Evolutionary conservation across 805 yeast species (phyloP), one percentile per base, ranked within the genome.

Genomic region (Lipomyces starkeyi): DNA sequence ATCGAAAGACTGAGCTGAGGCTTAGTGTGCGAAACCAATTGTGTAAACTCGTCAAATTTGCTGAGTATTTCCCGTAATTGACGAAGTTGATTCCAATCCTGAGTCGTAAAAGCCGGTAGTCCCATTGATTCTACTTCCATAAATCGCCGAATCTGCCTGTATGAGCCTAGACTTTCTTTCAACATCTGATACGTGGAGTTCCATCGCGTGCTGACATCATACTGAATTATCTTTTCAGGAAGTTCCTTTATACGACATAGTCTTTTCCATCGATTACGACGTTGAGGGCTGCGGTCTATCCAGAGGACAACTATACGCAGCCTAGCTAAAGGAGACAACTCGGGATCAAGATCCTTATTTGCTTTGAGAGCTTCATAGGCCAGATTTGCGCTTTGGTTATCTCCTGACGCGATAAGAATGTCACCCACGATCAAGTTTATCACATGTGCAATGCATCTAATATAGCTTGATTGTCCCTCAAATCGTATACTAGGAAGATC

Each of bases 81-180:
- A n/a, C 43, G 40, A 56, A 56, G 43, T 32, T 56, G 43, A 9
- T 17, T 9, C 59, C 35, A 56, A 11, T 29, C 59, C 59, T 64
- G 85, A 78, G 27, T 78, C 77, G 82, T 86, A 81, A 43, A 85
- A 77, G 13, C 84, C 84, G 8, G 78, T 37, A 74, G 90, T 93
- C 2, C 79, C 70, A 37, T 14, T 40, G 8, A 3, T 17, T 40
- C 49, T 5, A 40, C 49, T 5, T 2, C 49, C 49, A 40, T 40
- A 17, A 40, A 40, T n/a, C 40, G 40, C 40, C 14, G 0, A 35
- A 49, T n/a, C 54, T 49, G 54, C 27, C 13, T 49, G 27, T 49
- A 49, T 49, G 54, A n/a, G 1, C 6, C 54, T 9, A 49, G 14
- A n/a, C 54, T n/a, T 49, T 49, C 27, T 49, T 49, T 49, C 54